Conservation (phyloP, 1,284 basidiomycete species). For the Macrocystidia cucumis region DNA sequence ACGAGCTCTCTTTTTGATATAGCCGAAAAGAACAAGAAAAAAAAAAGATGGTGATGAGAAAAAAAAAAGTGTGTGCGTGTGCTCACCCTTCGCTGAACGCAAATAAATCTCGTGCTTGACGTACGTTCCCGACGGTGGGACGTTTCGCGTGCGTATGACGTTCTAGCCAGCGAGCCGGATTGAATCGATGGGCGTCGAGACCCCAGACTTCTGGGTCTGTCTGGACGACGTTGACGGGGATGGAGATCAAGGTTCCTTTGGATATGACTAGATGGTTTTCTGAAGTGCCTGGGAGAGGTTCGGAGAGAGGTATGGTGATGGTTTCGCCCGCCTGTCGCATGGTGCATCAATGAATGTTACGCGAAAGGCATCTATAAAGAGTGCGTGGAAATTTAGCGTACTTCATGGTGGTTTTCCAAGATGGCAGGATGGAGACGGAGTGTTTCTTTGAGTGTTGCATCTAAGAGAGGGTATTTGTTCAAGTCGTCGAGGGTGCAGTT, state of each 20-base stretch:
- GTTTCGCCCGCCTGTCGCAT: constrained; percentile 35
- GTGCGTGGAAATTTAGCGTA: constrained; percentile 10
- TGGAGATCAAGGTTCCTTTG: constrained; percentile 43
- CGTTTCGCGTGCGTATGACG: no score
- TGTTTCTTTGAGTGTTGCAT: constrained; percentile 49
- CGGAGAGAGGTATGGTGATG: constrained; percentile 38
- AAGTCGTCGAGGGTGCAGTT: constrained; percentile 44
- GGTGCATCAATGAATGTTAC: constrained; percentile 2
- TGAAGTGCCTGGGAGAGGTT: constrained; percentile 35
- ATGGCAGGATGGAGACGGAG: constrained; percentile 53
- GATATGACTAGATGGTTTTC: constrained; percentile 37
- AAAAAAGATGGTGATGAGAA: constrained; percentile 1
- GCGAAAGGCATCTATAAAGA: background rate
- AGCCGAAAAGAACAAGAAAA: no score
- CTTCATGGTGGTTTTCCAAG: constrained; percentile 53
- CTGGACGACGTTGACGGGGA: constrained; percentile 53
- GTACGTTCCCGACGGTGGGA: constrained; percentile 17
- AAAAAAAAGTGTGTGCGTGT: background rate
- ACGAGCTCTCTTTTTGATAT: no score
- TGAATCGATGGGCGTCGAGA: constrained; percentile 43
- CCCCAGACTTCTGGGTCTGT: constrained; percentile 48
- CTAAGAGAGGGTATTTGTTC: constrained; percentile 40
- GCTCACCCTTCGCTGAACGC: constrained; percentile 50
- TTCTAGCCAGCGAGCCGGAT: constrained; percentile 51
- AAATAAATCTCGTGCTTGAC: constrained; percentile 35